Evolutionary conservation across 2,329 filamentous ascomycete genomes (phyloP).

Genomic region (Fusarium sterilihyphosum): DNA sequence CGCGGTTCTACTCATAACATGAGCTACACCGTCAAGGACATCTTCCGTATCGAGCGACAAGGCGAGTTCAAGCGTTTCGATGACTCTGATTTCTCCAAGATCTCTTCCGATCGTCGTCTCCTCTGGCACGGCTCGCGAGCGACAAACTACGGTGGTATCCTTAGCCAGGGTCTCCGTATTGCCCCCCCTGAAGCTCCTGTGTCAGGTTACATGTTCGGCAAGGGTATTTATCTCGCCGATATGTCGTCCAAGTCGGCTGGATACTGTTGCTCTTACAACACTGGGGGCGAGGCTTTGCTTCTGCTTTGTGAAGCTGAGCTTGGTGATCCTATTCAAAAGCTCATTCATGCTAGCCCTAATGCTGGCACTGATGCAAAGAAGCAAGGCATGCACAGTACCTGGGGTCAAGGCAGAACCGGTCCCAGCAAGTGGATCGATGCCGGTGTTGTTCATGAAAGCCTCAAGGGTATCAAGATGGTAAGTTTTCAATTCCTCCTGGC

Average conservation of each 20-base stretch:
- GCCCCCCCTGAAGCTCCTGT: slow-evolving; percentile 85
- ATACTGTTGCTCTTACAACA: slow-evolving; percentile 73
- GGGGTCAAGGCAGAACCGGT: slow-evolving; percentile 72
- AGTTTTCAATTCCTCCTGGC: neutral
- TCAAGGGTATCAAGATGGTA: slow-evolving; percentile 77
- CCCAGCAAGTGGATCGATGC: slow-evolving; percentile 83
- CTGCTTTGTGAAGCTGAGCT: slow-evolving; percentile 84
- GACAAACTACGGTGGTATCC: slow-evolving; percentile 88
- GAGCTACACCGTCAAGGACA: slow-evolving; percentile 72
- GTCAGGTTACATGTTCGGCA: slow-evolving; percentile 88
- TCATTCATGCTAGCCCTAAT: slow-evolving; percentile 65
- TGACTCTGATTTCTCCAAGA: slow-evolving; percentile 61
- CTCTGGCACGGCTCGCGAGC: slow-evolving; percentile 88
- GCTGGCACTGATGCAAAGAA: slow-evolving; percentile 72
- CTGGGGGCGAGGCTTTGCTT: slow-evolving; percentile 76
- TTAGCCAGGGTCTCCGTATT: slow-evolving; percentile 88
- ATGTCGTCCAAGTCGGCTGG: slow-evolving; percentile 84
- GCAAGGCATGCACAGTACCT: slow-evolving; percentile 72
- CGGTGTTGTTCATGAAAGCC: slow-evolving; percentile 66
- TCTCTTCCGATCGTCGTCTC: slow-evolving; percentile 74
- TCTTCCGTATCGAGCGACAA: slow-evolving; percentile 83
- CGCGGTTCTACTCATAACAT: slow-evolving; percentile 73
- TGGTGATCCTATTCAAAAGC: slow-evolving; percentile 76
- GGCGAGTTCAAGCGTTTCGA: slow-evolving; percentile 78
- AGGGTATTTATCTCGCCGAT: slow-evolving; percentile 88